Evolutionary conservation across 148 eudicot genomes (phyloP), one percentile per base, ranked within the genome.

Genomic region (Fagopyrum tataricum): DNA sequence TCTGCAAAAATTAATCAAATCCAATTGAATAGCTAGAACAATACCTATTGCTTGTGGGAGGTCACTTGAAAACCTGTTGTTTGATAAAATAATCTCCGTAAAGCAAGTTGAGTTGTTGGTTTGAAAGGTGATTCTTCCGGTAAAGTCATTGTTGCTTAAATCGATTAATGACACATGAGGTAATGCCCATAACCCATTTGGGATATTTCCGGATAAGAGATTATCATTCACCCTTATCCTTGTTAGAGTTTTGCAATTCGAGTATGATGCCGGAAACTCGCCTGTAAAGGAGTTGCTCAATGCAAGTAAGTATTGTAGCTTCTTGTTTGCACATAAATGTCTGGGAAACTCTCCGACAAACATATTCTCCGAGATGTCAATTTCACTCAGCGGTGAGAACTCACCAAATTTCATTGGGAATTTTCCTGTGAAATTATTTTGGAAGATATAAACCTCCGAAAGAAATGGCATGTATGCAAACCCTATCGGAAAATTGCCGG

Each of bases 371-470:
- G 97, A 91, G 75, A 94, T 88, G 80, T 94, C 98, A 11, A 94
- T 68, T 8, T 80, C 72, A 6, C 47, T 79, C 73, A 94, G 52
- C 0, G 97, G 93, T 4, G 93, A 85, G 73, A 80, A 89, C 62
- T 83, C 82, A 64, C 97, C 97, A 21, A 94, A 78, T 77, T 89
- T 83, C 49, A 67, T 75, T 0, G 98, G 98, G 59, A 94, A 83
- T 26, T 72, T 68, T 11, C 96, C 96, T 4, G 96, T 77, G 75
- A 94, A 91, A 17, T 74, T 81, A 74, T 94, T 94, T 72, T 81
- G 72, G 76, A 88, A 94, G 24, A 89, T 77, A 15, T 96, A 88
- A 42, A 91, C 83, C 6, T 39, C 82, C 10, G 13, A 74, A 21
- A 94, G 87, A 76, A 88, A 71, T 44, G 41, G 78, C 80, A 89